Evolutionary conservation across 2,329 filamentous ascomycete genomes (phyloP).

Genomic region (Fusarium denticulatum): DNA sequence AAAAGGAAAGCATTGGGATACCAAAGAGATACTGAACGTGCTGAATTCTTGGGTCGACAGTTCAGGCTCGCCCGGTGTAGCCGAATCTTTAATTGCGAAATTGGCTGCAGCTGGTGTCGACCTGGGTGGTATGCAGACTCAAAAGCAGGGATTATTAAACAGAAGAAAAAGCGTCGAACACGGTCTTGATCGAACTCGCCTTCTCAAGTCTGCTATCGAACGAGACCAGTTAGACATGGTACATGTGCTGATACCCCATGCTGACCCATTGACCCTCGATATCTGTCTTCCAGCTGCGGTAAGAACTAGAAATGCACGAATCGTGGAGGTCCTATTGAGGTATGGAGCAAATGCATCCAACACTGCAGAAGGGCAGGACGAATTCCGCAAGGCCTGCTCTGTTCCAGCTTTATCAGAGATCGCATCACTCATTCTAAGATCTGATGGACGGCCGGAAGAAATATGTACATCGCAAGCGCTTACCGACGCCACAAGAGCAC

Average conservation of each 20-base stretch:
- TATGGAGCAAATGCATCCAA: conserved; percentile 62
- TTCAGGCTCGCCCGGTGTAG: conserved; percentile 62
- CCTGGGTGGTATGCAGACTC: conserved; percentile 59
- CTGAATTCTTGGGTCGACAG: conserved; percentile 61
- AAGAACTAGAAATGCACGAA: conserved; percentile 52
- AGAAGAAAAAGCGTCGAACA: conserved; percentile 62
- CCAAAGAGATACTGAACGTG: conserved; percentile 62
- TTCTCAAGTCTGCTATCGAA: conserved; percentile 62
- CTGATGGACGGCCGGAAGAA: conserved; percentile 57
- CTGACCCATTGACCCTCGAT: conserved; percentile 62
- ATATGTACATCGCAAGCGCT: conserved; percentile 60
- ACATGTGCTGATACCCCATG: conserved; percentile 62
- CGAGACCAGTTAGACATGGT: conserved; percentile 63
- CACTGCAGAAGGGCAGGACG: conserved; percentile 61
- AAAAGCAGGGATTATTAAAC: conserved; percentile 58
- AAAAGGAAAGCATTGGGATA: conserved; percentile 62
- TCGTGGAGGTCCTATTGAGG: conserved; percentile 59
- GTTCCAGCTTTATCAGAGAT: conserved; percentile 57
- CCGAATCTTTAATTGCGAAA: conserved; percentile 64
- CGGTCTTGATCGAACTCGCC: conserved; percentile 58
- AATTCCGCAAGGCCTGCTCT: conserved; percentile 62
- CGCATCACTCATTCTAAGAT: conserved; percentile 59
- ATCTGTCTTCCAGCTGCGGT: conserved; percentile 61
- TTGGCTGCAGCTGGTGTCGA: conserved; percentile 61
- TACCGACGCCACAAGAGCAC: conserved; percentile 61